Conservation (phyloP, 352 stramenopile genomes). For the Phytophthora vignae region DNA sequence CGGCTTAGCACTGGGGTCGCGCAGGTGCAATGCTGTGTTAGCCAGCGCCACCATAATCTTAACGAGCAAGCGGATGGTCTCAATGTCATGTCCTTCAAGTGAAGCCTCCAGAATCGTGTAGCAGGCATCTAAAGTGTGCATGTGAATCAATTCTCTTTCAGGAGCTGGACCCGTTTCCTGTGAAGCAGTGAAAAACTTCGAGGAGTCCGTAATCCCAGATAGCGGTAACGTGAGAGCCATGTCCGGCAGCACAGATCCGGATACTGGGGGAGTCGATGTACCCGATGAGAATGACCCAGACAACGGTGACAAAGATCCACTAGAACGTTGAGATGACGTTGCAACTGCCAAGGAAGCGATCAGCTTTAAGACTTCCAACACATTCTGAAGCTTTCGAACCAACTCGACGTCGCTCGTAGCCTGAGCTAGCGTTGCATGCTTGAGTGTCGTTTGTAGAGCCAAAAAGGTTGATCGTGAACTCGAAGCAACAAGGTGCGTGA, state of each 20-base stretch:
- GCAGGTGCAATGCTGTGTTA: slow-evolving; percentile 50
- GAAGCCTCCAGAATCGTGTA: slow-evolving; percentile 53
- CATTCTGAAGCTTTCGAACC: slow-evolving; percentile 31
- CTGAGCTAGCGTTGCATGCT: slow-evolving; percentile 44
- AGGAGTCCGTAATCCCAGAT: slow-evolving; percentile 35
- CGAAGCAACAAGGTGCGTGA: slow-evolving; percentile 59
- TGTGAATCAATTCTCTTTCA: slow-evolving; percentile 49
- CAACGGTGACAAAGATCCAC: slow-evolving; percentile 19
- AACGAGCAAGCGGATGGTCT: slow-evolving; percentile 37
- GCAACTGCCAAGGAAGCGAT: slow-evolving; percentile 29
- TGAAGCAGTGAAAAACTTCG: slow-evolving; percentile 38
- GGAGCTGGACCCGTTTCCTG: slow-evolving; percentile 11
- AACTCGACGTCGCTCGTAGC: slow-evolving; percentile 28
- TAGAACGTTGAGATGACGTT: slow-evolving; percentile 19
- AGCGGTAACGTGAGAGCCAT: slow-evolving; percentile 26
- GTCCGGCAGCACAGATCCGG: slow-evolving; percentile 26
- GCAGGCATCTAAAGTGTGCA: slow-evolving; percentile 62
- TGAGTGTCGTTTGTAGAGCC: slow-evolving; percentile 49
- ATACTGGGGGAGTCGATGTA: slow-evolving; percentile 21
- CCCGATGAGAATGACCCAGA: slow-evolving; percentile 24
- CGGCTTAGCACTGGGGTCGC: slow-evolving; percentile 25
- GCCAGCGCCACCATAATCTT: slow-evolving; percentile 64
- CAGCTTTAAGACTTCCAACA: slow-evolving; percentile 46
- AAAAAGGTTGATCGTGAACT: slow-evolving; percentile 47
- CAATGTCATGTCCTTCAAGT: slow-evolving; percentile 36